Base-by-base conservation (phyloP, 2,329 filamentous ascomycete genomes). In the Fusarium sp. region DNA sequence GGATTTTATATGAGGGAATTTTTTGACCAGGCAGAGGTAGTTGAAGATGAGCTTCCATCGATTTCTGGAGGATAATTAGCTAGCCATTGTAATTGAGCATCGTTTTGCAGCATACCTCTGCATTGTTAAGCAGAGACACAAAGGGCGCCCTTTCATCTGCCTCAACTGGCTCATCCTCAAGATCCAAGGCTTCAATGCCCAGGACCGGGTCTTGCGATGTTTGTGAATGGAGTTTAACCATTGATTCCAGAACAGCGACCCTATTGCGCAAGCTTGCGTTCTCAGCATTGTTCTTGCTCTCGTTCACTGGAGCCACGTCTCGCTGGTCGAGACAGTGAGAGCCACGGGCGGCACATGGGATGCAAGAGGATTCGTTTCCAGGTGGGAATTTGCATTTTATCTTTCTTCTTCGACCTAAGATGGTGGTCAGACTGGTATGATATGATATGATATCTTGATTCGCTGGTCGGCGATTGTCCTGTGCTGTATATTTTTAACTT, bases 21-120 rank as follows among this genome's bases (percentile, higher is more conserved):
- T 14, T 18, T 0, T 14, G 30, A 35, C 0, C 0, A 18, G 30
- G 15, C 2, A 1, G 27, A 6, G 7, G 17, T 7, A 18, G 12
- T 10, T 35, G 30, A 23, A 2, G 13, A 12, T 14, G n/a, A 10
- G 7, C 23, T 7, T 35, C n/a, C 2, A 9, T 7, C 0, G 46
- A 33, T 18, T 11, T 20, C 46, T 50, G 18, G 5, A 4, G 18
- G 10, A 3, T 0, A 26, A 14, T 50, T 5, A 50, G 46, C 4
- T 2, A 14, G 9, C n/a, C 11, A 5, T 35, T 2, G 5, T 35
- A 10, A 26, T 5, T 11, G 4, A 26, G 8, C 6, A 26, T 18
- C 5, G 18, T 1, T 10, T 11, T 7, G 4, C 9, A 7, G 30
- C 30, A 14, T 26, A 35, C 46, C 20, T 33, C 30, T 3, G 30